Conservation (phyloP, 805 yeast species). For the Debaryomyces maramus region DNA sequence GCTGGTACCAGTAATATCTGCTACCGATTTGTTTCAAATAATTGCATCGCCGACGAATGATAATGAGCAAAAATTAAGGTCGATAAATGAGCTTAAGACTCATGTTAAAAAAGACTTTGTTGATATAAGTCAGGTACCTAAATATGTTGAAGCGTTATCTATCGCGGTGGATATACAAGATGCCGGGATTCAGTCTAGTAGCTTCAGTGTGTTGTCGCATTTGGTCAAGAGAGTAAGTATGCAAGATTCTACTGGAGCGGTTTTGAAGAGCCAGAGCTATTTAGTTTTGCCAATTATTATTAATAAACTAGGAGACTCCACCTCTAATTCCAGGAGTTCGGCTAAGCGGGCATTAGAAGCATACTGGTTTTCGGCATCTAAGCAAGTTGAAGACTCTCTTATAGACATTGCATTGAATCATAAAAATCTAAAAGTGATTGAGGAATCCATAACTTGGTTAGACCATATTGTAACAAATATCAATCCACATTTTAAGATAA, state of each 20-base stretch:
- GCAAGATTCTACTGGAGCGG: slow-evolving; percentile 47
- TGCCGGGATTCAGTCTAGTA: slow-evolving; percentile 35
- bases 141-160: slow-evolving; percentile 51
- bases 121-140: slow-evolving; percentile 48
- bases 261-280: slow-evolving; percentile 42
- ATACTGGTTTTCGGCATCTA: slow-evolving; percentile 54
- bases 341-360: slow-evolving; percentile 54
- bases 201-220: slow-evolving; percentile 56
- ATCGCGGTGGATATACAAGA: slow-evolving; percentile 43
- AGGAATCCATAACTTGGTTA: slow-evolving; percentile 48
- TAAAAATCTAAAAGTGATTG: slow-evolving; percentile 35
- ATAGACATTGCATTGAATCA: slow-evolving; percentile 44
- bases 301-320: slow-evolving; percentile 44
- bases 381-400: slow-evolving; percentile 47
- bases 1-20: slow-evolving; percentile 8
- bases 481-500: slow-evolving; percentile 33
- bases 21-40: slow-evolving; percentile 19
- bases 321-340: slow-evolving; percentile 35
- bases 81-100: slow-evolving; percentile 43
- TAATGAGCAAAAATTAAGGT: slow-evolving; percentile 13
- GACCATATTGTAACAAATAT: slow-evolving; percentile 37
- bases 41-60: slow-evolving; percentile 15
- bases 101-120: slow-evolving; percentile 58
- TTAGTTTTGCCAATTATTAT: slow-evolving; percentile 54
- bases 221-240: slow-evolving; percentile 57